Percentiles rank a stretch among this genome's conserved stretches.
Conservation (phyloP, 768 basidiomycete genomes). For the Pleurotus salmoneostramineus region DNA sequence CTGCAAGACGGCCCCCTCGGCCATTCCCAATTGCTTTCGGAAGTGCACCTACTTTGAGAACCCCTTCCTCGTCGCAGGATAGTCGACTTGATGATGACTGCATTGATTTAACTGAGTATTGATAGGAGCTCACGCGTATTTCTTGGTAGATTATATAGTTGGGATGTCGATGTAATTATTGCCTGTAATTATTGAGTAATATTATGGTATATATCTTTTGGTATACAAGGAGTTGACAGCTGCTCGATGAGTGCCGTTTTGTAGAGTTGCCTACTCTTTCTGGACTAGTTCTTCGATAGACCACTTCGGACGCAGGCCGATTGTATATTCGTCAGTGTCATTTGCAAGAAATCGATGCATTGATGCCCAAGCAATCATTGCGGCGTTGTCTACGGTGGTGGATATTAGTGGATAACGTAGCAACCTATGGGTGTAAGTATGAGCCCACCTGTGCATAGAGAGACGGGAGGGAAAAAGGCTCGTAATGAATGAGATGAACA, state of each 20-base stretch:
- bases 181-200: neutral
- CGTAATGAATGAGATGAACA: conserved; percentile 26
- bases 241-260: no score
- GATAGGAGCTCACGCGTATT: no score
- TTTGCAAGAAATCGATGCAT: conserved; percentile 71
- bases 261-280: neutral
- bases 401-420: neutral
- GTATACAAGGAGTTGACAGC: neutral
- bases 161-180: neutral
- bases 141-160: neutral
- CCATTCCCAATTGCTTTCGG: neutral
- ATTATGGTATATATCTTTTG: neutral
- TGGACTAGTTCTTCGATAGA: conserved; percentile 52
- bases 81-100: neutral
- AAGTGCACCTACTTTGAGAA: neutral
- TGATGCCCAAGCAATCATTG: conserved; percentile 93
- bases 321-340: conserved; percentile 58
- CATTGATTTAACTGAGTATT: neutral
- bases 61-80: neutral
- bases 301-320: conserved; percentile 72
- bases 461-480: conserved; percentile 70
- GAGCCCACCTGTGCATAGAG: conserved; percentile 74
- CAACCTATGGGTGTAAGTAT: neutral
- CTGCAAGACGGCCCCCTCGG: neutral
- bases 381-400: conserved; percentile 75